A percentile compares a stretch with the other conserved stretches of the same genome.
Evolutionary conservation across 2,329 filamentous ascomycete genomes (phyloP).

Genomic region (Tolypocladium paradoxum): DNA sequence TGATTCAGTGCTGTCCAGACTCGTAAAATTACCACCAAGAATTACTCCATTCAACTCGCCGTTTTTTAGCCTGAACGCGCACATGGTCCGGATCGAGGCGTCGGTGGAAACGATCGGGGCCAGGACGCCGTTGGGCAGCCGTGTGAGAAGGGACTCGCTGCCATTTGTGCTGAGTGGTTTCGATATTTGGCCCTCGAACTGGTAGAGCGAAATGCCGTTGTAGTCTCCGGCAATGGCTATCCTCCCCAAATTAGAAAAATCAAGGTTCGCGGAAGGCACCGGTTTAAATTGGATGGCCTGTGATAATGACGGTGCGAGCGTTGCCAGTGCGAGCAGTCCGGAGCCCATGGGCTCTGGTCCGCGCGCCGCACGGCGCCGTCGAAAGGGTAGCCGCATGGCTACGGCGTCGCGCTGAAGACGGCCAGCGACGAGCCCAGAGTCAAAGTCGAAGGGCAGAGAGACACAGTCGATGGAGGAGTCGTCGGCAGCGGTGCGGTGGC

Average conservation of each 20-base stretch:
- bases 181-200: conserved; percentile 72
- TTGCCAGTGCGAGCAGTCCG: conserved; percentile 28
- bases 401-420: conserved; percentile 9
- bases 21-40: conserved; percentile 92
- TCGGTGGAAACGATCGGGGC: conserved; percentile 65
- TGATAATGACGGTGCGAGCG: conserved; percentile 29
- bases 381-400: conserved; percentile 38
- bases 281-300: conserved; percentile 48
- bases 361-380: conserved; percentile 30
- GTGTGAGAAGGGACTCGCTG: conserved; percentile 68
- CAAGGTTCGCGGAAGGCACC: conserved; percentile 60
- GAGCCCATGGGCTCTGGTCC: conserved; percentile 17
- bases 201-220: conserved; percentile 79
- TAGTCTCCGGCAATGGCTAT: conserved; percentile 86
- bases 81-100: conserved; percentile 82
- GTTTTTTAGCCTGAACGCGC: conserved; percentile 57
- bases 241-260: conserved; percentile 67
- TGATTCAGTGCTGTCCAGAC: conserved; percentile 64
- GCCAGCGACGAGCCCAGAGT: neutral
- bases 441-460: neutral
- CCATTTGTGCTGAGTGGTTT: conserved; percentile 59
- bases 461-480: neutral
- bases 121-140: conserved; percentile 78
- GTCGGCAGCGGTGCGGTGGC: neutral
- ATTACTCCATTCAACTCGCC: conserved; percentile 64